A percentile compares a stretch with the other conserved stretches of the same genome.
Conservation (phyloP, 2,329 filamentous ascomycete species). For the Phialophora chinensis region DNA sequence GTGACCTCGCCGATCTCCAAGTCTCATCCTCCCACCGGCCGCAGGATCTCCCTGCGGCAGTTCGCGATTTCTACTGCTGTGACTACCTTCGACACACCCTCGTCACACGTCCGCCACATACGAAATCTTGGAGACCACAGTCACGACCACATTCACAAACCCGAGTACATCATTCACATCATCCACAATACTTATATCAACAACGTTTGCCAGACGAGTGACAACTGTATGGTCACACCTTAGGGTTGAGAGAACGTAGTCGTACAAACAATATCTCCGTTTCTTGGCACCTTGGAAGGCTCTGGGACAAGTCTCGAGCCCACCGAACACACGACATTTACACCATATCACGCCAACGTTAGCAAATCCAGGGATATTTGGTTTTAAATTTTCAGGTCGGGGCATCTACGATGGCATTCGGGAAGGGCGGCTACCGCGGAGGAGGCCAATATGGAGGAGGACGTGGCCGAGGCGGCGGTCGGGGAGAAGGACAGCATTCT, state of each 20-base stretch:
- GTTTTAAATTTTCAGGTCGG: neutral
- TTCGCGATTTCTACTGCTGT: neutral
- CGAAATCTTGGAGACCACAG: neutral
- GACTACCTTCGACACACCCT: neutral
- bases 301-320: neutral
- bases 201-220: neutral
- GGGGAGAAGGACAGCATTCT: constrained; percentile 2
- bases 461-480: constrained; percentile 3
- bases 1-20: neutral
- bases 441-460: neutral
- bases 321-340: neutral
- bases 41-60: neutral
- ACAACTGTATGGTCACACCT: neutral
- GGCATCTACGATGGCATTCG: constrained; percentile 16
- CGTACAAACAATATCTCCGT: neutral
- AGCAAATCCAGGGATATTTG: neutral
- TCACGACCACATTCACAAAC: neutral
- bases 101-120: neutral
- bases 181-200: neutral
- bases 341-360: neutral
- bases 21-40: neutral
- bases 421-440: neutral
- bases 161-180: neutral
- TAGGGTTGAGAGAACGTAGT: neutral
- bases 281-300: constrained; percentile 2